Percentiles rank a stretch among this genome's conserved stretches.
These are phyloP conservation scores for Erigeron philadelphicus DNA, from an alignment of 140 eudicot species.

Conservation along the genomic window DNA sequence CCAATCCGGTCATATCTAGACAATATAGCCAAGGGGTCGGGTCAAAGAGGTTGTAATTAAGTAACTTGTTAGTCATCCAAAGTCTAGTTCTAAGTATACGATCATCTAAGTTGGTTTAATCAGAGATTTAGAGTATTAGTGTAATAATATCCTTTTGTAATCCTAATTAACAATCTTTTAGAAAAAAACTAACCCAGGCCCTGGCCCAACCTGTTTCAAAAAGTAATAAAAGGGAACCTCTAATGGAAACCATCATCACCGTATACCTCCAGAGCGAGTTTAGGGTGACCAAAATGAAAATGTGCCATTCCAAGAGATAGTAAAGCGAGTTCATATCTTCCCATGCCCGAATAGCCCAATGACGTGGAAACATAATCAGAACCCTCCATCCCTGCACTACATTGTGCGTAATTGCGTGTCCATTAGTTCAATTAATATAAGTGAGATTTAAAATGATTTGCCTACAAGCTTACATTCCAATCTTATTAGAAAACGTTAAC, in stretches of 20 bases:
- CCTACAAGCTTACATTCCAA: constrained; percentile 2
- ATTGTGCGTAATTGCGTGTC: constrained; percentile 26
- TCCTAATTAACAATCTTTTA: too few relatives aligned
- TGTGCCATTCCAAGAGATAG: constrained; percentile 91
- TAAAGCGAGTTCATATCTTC: constrained; percentile 92
- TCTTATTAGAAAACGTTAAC: constrained; percentile 9
- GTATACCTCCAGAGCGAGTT: constrained; percentile 78
- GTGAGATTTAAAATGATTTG: neutral
- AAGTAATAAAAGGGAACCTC: too few relatives aligned
- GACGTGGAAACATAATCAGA: constrained; percentile 57
- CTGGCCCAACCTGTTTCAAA: too few relatives aligned
- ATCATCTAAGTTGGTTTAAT: too few relatives aligned
- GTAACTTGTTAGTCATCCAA: too few relatives aligned
- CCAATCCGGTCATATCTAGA: too few relatives aligned
- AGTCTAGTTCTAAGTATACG: too few relatives aligned
- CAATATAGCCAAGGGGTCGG: too few relatives aligned
- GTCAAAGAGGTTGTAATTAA: too few relatives aligned
- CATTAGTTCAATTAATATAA: constrained; percentile 23
- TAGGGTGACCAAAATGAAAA: constrained; percentile 94
- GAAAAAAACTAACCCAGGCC: too few relatives aligned
- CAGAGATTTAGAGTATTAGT: too few relatives aligned
- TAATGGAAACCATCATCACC: constrained; percentile 4
- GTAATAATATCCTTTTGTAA: too few relatives aligned
- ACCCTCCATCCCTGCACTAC: constrained; percentile 99
- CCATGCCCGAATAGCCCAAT: constrained; percentile 45